Evolutionary conservation across 78 protist species (phyloP), one percentile per base, ranked within the genome.

Genomic region (Dictyostelium citrinum): DNA sequence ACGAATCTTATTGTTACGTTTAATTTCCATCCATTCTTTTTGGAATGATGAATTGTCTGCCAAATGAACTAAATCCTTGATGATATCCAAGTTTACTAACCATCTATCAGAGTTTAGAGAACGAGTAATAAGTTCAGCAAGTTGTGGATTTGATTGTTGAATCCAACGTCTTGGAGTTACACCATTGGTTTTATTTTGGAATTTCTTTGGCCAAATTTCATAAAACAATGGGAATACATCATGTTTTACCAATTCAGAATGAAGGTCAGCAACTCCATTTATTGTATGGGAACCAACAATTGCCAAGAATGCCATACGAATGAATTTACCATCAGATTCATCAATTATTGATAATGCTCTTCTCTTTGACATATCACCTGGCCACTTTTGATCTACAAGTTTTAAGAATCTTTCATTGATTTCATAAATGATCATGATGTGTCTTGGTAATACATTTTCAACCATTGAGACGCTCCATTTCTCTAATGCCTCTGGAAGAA

Each of bases 161-260:
- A 98, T 78, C 99, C 99, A 98, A 51, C 99, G 91, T 51, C 99
- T 90, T 37, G 98, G 98, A 1, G 99, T 98, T 11, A 98, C 98
- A 49, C 99, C 99, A 93, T 98, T 98, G 49, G 99, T 98, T 93
- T 90, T 96, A 90, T 97, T 97, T 46, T 79, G 95, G 97, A 98
- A 98, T 55, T 96, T 96, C 45, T 97, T 84, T 37, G 98, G 98
- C 90, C 86, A 97, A 22, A 98, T 3, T 55, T 91, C 93, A 94
- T 82, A 79, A 82, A 98, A 98, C 60, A 90, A 85, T 27, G 90
- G 90, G 97, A 97, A 97, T 39, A 95, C 91, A 9, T 76, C 83
- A 35, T 20, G 9, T 90, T 97, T 97, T 60, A 98, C 82, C 77
- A 98, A 72, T 39, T 97, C 96, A 1, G 99, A 33, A 91, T 98